Base-by-base conservation (phyloP, 2,329 filamentous ascomycete genomes). In the Stagonosporopsis chrysanthemi region DNA sequence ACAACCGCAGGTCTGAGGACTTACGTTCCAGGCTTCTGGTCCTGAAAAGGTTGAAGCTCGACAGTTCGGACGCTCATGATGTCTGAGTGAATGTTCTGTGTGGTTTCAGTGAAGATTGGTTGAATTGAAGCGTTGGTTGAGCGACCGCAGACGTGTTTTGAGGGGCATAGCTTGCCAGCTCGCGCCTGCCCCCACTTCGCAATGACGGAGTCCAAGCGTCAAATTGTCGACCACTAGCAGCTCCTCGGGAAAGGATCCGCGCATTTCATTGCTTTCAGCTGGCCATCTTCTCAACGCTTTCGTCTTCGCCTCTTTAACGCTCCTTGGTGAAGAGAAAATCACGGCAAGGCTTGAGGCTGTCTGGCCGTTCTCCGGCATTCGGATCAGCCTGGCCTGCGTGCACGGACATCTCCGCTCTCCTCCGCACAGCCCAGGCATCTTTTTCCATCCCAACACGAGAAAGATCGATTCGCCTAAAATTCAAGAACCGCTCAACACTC, bases 1-100 rank as follows among this genome's bases (percentile, higher is more conserved):
- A 28, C 4, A 11, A 36, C 12, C 22, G 7, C 11, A 36, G 33
- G 36, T 28, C 22, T 38, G 26, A 23, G 38, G 17, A 92, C 94
- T 80, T 88, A 97, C 94, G 94, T 98, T 86, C 94, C 94, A 65
- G 94, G 92, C 86, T 99, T 99, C 86, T 99, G 95, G 85, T 98
- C 95, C 64, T 89, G 85, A 80, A 95, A 97, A 59, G 93, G 87
- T 78, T 87, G 88, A 78, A 97, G 87, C 69, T 90, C 86, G 73
- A 97, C 90, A 52, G 89, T 91, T 79, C 91, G 85, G 79, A 88
- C 80, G 76, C 82, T 86, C 92, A 97, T 77, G 23, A 39, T 75
- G 66, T 45, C 33, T 64, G 52, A 58, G 31, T 58, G 24, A 60
- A 22, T 53, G 52, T 47, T 71, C 68, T 58, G 65, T 64, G 57